Evolutionary conservation across 352 stramenopile genomes (phyloP).

Genomic region (Globisporangium nunn): DNA sequence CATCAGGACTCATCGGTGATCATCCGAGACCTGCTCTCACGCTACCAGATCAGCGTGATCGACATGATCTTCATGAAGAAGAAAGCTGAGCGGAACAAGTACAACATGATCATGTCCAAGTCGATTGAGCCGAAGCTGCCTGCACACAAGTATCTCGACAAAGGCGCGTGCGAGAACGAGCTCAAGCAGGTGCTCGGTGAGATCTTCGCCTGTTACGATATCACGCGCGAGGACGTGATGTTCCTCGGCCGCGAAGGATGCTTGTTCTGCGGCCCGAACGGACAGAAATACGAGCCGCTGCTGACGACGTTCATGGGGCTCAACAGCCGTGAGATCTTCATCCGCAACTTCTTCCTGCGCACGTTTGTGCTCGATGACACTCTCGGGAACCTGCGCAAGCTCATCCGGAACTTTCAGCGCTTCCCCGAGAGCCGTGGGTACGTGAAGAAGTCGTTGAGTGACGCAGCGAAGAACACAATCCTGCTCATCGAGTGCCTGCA

Average conservation of each 20-base stretch:
- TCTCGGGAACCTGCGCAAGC: conserved; percentile 79
- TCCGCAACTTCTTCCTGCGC: conserved; percentile 96
- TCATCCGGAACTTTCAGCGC: conserved; percentile 83
- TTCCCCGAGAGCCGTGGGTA: conserved; percentile 74
- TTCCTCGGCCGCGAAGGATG: conserved; percentile 94
- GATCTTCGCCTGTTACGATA: conserved; percentile 94
- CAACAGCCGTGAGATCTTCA: conserved; percentile 95
- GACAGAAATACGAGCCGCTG: conserved; percentile 92
- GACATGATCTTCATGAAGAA: conserved; percentile 95
- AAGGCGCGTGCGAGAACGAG: conserved; percentile 96
- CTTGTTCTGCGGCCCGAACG: conserved; percentile 91
- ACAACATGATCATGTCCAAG: conserved; percentile 96
- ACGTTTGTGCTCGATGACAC: conserved; percentile 95
- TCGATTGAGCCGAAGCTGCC: conserved; percentile 94
- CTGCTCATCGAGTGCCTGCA: conserved; percentile 95
- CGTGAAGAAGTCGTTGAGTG: conserved; percentile 87
- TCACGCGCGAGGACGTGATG: conserved; percentile 93
- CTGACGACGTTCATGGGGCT: conserved; percentile 95
- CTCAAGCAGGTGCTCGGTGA: conserved; percentile 94
- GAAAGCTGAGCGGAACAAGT: conserved; percentile 92
- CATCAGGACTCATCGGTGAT: conserved; percentile 95
- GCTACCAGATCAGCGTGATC: conserved; percentile 93
- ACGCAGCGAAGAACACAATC: conserved; percentile 92
- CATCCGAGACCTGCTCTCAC: conserved; percentile 92
- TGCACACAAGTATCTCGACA: conserved; percentile 96